Conservation (phyloP, 257 asterid genomes). For the Prunella vulgaris region DNA sequence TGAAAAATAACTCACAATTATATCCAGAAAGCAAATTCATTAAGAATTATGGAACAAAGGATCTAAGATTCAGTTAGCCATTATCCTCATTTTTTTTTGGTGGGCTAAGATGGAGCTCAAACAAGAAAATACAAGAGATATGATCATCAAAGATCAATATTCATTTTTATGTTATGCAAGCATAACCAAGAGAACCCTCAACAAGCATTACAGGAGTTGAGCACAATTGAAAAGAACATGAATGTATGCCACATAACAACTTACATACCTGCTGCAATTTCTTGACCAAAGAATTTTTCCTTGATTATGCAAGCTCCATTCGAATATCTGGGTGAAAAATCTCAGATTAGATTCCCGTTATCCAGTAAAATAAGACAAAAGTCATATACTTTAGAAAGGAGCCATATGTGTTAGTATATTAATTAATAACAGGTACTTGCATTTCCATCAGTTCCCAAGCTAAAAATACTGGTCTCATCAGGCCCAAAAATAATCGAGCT, state of each 20-base stretch:
- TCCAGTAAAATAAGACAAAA: not conserved
- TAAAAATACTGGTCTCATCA: conserved; percentile 93
- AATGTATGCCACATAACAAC: not conserved
- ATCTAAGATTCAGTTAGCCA: too few relatives aligned
- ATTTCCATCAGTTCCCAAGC: conserved; percentile 94
- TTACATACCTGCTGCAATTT: conserved; percentile 79
- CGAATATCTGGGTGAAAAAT: conserved; percentile 58
- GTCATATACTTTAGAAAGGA: not conserved
- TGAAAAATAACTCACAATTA: not conserved
- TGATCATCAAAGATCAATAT: too few relatives aligned
- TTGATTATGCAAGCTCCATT: conserved; percentile 99
- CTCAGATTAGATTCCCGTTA: conserved; percentile 29
- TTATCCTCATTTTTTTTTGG: too few relatives aligned
- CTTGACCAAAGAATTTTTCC: conserved; percentile 87
- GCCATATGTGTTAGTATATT: not conserved
- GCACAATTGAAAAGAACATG: not conserved
- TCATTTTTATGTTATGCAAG: too few relatives aligned
- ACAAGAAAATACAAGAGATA: too few relatives aligned
- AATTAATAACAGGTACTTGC: conserved; percentile 37
- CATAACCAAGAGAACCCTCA: too few relatives aligned
- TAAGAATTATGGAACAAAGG: too few relatives aligned
- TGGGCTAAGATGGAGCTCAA: too few relatives aligned
- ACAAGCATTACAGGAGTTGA: too few relatives aligned
- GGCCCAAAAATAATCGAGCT: conserved; percentile 86
- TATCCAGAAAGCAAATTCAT: not conserved